Base-by-base conservation (phyloP, 176 grass and related monocot species). In the Carex cristatella region DNA sequence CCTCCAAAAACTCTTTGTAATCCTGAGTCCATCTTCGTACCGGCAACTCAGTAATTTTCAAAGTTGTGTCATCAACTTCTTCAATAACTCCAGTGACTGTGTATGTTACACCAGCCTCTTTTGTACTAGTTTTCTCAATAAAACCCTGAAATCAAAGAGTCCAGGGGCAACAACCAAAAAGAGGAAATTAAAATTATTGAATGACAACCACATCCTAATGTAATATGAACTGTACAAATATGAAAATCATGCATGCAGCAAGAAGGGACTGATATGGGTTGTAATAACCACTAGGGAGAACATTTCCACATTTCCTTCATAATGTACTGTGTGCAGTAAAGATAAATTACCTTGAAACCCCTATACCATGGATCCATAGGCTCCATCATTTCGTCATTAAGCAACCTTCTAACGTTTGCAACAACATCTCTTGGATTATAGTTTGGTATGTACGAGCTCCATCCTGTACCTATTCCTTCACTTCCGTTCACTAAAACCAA, bases 381-480 rank as follows among this genome's bases (percentile, higher is more conserved):
- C 31, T 90, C 65, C 81, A 85, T 85, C 63, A 80, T 70, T 63
- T 87, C 85, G 13, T 85, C 75, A 75, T 81, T 87, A 72, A 90
- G 83, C 51, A 90, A 81, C 32, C 85, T 58, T 70, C 81, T 87
- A 12, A 90, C 49, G 35, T 90, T 90, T 2, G 89, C 85, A 81
- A 87, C 82, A 79, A 90, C 77, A 62, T 90, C 89, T 67, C 82
- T 87, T 75, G 89, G 89, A 33, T 90, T 90, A 63, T 87, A 90
- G 63, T 90, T 90, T 65, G 89, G 89, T 84, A 90, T 57, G 11
- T 84, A 90, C 0, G 85, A 87, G 66, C 89, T 90, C 89, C 89
- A 90, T 58, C 89, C 89, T 2, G 89, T 90, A 69, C 89, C 89
- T 54, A 90, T 90, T 79, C 89, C 89, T 81, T 90, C 89, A 35